phyloP scores from a whole-genome alignment of 768 basidiomycete genomes.

The Rhizopogon roseolus region DNA sequence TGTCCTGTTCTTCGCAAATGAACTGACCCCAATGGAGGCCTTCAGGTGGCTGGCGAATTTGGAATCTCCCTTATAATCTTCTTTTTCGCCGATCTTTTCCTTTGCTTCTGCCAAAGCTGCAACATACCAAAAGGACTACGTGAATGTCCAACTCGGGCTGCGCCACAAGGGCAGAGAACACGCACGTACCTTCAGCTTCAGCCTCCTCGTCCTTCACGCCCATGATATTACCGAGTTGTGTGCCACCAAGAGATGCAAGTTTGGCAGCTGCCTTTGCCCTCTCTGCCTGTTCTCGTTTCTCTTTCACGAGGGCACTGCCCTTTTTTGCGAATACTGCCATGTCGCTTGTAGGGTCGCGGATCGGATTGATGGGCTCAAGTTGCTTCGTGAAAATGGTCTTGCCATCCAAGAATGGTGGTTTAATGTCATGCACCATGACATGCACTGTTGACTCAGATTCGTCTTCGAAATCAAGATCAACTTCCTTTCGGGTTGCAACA shows the following conservation, averaged over 20 bases:
- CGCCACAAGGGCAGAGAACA: constrained; percentile 10
- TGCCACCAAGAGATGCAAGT: constrained; percentile 87
- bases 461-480: constrained; percentile 95
- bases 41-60: constrained; percentile 97
- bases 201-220: constrained; percentile 95
- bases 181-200: constrained; percentile 78
- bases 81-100: constrained; percentile 47
- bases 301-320: constrained; percentile 90
- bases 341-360: constrained; percentile 89
- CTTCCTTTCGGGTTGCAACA: constrained; percentile 77
- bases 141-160: constrained; percentile 74
- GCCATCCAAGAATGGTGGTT: constrained; percentile 97
- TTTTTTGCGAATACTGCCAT: constrained; percentile 97
- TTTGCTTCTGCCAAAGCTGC: constrained; percentile 51
- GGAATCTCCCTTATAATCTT: constrained; percentile 87
- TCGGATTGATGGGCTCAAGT: constrained; percentile 95
- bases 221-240: constrained; percentile 94
- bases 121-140: constrained; percentile 44
- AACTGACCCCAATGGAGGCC: constrained; percentile 67
- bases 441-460: constrained; percentile 96
- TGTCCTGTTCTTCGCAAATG: constrained; percentile 76
- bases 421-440: constrained; percentile 94
- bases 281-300: constrained; percentile 95
- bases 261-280: constrained; percentile 95
- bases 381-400: constrained; percentile 95